phyloP scores from a whole-genome alignment of 192 early-diverging fungal species.

The Endogone sp. region DNA sequence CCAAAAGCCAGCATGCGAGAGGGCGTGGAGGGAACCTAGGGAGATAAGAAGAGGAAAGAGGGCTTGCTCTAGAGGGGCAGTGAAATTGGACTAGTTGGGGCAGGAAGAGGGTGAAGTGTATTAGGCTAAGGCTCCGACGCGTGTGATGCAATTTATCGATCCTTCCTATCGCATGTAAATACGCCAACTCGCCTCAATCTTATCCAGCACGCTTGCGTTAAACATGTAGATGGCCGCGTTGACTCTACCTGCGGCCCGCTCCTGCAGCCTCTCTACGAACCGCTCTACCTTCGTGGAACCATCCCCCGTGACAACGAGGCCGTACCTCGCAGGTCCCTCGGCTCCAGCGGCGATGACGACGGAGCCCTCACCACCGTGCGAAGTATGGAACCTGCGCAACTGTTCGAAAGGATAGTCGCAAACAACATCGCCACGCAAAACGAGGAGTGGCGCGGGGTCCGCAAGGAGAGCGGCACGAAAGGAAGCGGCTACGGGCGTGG shows the following conservation, averaged over 20 bases:
- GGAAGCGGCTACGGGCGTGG: too few relatives aligned
- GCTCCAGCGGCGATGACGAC: conserved; percentile 95
- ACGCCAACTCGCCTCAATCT: conserved; percentile 79
- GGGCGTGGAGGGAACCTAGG: too few relatives aligned
- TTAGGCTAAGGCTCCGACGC: too few relatives aligned
- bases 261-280: conserved; percentile 98
- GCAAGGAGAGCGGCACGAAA: conserved; percentile 85
- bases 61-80: too few relatives aligned
- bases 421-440: conserved; percentile 97
- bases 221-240: conserved; percentile 99
- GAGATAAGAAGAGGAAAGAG: too few relatives aligned
- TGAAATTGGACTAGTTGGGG: too few relatives aligned
- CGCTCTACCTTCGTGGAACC: conserved; percentile 76
- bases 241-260: conserved; percentile 95
- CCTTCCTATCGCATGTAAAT: too few relatives aligned
- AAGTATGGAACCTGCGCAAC: conserved; percentile 83
- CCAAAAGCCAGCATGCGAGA: too few relatives aligned
- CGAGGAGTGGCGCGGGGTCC: conserved; percentile 95
- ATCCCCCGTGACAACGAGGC: conserved; percentile 87
- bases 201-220: conserved; percentile 82
- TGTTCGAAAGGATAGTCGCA: conserved; percentile 97
- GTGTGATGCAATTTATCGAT: too few relatives aligned
- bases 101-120: too few relatives aligned
- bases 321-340: conserved; percentile 97
- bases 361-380: conserved; percentile 93